Evolutionary conservation across 2,329 filamentous ascomycete genomes (phyloP).

Genomic region (Cladosporium sp.): DNA sequence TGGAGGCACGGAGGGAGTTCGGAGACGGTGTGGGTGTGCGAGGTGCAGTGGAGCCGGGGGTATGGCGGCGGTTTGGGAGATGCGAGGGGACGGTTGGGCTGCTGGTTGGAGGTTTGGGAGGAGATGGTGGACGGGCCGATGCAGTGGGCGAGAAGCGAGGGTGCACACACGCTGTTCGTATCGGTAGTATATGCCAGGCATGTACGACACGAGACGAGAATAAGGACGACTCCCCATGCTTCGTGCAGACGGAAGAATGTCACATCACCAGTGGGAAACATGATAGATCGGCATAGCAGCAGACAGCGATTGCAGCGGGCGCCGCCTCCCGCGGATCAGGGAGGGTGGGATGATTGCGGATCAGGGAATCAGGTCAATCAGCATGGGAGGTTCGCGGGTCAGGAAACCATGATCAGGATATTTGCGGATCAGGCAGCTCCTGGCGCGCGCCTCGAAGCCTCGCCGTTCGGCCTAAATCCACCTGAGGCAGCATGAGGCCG

Average conservation of each 20-base stretch:
- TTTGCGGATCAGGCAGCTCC: not conserved
- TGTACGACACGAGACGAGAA: not conserved
- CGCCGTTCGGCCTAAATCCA: not conserved
- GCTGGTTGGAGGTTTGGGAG: not conserved
- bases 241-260: not conserved
- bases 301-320: conserved; percentile 1
- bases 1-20: not conserved
- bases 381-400: not conserved
- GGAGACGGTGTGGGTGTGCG: not conserved
- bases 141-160: not conserved
- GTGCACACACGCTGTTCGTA: not conserved
- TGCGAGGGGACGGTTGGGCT: not conserved
- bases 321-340: not conserved
- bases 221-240: not conserved
- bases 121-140: not conserved
- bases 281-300: conserved; percentile 8
- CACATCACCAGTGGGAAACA: not conserved
- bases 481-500: not conserved
- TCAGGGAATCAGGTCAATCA: not conserved
- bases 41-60: not conserved
- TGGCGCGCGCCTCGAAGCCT: conserved; percentile 2
- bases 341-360: not conserved
- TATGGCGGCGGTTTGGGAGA: not conserved
- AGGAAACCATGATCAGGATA: not conserved
- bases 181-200: not conserved